Evolutionary conservation across 129 eudicot species (phyloP).

Genomic region (Centaurea solstitialis): DNA sequence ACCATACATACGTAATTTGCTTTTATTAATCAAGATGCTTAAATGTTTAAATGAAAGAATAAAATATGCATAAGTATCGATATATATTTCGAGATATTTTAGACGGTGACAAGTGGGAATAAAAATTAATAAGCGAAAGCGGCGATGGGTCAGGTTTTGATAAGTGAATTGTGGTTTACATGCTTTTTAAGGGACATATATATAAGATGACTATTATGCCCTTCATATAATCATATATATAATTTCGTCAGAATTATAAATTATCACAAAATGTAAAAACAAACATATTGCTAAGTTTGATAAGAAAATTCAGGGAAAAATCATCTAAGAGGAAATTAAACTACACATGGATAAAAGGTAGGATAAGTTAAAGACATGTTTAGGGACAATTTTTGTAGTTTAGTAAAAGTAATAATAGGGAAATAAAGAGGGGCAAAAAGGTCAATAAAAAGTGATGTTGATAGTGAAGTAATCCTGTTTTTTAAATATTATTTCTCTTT

Average conservation of each 20-base stretch:
- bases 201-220: not conserved
- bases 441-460: not conserved
- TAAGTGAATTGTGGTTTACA: not conserved
- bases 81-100: not conserved
- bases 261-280: no score
- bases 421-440: not conserved
- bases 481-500: not conserved
- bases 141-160: not conserved
- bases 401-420: not conserved
- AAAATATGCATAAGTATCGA: not conserved
- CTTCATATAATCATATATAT: no score
- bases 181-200: not conserved
- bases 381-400: not conserved
- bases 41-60: not conserved
- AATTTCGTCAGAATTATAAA: no score
- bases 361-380: not conserved
- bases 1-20: not conserved
- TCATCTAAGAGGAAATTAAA: not conserved
- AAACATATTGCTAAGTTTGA: no score
- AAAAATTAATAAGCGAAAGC: not conserved
- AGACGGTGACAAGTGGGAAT: not conserved
- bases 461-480: not conserved
- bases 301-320: no score
- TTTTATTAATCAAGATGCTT: not conserved
- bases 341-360: not conserved